Percentiles rank a stretch among this genome's conserved stretches.
phyloP scores from a whole-genome alignment of 2,329 filamentous ascomycete species.

The Fusarium musae region DNA sequence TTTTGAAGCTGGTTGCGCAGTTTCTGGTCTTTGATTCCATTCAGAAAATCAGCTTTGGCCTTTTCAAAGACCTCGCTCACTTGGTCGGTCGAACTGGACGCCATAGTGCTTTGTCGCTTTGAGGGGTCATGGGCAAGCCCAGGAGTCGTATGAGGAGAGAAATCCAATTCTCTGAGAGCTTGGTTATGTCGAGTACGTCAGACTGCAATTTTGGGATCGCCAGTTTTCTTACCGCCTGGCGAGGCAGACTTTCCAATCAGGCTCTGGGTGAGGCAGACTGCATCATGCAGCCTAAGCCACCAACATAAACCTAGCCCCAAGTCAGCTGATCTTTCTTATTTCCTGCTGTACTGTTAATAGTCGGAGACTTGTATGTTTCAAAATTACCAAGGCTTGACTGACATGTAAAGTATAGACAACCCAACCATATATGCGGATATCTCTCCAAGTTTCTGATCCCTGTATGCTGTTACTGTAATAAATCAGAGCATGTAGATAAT shows the following conservation, averaged over 20 bases:
- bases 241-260: not conserved
- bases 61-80: not conserved
- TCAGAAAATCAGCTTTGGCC: not conserved
- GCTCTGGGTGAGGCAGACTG: not conserved
- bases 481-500: no score
- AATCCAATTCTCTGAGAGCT: no score
- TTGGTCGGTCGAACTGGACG: not conserved
- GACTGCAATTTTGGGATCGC: not conserved
- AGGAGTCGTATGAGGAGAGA: accelerated
- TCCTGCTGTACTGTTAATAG: no score
- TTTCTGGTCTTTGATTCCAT: not conserved
- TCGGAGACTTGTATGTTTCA: no score
- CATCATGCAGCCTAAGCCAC: not conserved
- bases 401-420: no score
- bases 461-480: no score
- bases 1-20: not conserved
- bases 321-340: no score
- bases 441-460: no score
- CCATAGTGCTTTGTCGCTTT: accelerated
- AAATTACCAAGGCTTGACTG: no score
- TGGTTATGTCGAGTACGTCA: no score
- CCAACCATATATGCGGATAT: no score
- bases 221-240: not conserved
- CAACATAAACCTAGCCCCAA: not conserved
- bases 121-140: accelerated